Evolutionary conservation across 768 basidiomycete species (phyloP), one percentile per base, ranked within the genome.

Genomic region (Pilatotrama ljubarskyi): DNA sequence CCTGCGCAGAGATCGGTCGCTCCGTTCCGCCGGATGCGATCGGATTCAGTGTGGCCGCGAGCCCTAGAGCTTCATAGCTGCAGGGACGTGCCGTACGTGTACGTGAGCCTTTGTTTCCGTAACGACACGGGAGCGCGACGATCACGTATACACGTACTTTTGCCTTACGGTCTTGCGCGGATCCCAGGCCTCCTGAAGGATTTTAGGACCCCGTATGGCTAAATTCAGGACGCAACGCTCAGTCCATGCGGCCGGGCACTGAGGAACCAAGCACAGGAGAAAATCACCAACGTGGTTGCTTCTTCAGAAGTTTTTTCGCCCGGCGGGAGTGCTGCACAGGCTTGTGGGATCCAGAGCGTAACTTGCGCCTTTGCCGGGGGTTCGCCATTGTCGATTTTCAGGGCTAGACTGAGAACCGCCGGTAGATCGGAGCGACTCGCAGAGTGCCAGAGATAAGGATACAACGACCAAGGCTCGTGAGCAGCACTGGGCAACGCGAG

Each of bases 281-380:
- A 63, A 51, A 59, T 65, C 62, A 74, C 84, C 69, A 72, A 91
- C 90, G 80, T 66, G 87, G 88, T 65, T 82, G 87, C 76, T 93
- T 94, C 74, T 87, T 89, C 58, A 88, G 74, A 63, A 88, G 85
- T 62, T 83, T 85, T 70, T 92, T 86, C 51, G 91, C 86, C 68
- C 86, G 82, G 48, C 78, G 81, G 13, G 91, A 88, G 62, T 91
- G 91, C 36, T 86, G 86, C 51, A 92, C 82, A 20, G 87, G 76
- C 64, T 78, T 86, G 72, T 93, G 81, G n/a, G 84, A 78, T 17
- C 86, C 84, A 24, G 94, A 95, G 42, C 88, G 85, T 20, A 82
- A 73, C 77, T 98, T 98, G 67, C 87, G 84, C 61, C 95, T 83
- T 75, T 98, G 96, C 56, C 95, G 86, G 65, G 95, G 95, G 73